Evolutionary conservation across 2,329 filamentous ascomycete species (phyloP).

Genomic region (Coleophoma crateriformis): DNA sequence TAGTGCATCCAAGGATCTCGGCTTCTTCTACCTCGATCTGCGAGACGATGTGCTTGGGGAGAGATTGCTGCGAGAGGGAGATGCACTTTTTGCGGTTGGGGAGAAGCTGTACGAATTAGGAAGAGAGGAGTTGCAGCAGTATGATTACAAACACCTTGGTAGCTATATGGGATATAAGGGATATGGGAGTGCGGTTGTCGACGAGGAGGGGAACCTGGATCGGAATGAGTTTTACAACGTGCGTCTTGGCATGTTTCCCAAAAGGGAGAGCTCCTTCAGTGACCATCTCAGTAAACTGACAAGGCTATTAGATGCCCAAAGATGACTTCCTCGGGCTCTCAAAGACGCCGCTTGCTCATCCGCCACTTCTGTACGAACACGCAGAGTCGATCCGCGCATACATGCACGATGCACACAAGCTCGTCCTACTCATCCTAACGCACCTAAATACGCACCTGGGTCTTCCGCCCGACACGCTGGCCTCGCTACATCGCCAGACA

Average conservation of each 20-base stretch:
- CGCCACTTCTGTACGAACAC: slow-evolving; percentile 14
- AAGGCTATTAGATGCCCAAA: slow-evolving; percentile 14
- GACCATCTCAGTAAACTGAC: too few species aligned
- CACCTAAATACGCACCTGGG: slow-evolving; percentile 19
- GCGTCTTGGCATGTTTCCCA: not conserved
- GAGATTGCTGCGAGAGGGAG: slow-evolving; percentile 12
- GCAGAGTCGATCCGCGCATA: slow-evolving; percentile 11
- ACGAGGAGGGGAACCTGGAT: slow-evolving; percentile 19
- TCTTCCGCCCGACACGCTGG: slow-evolving; percentile 14
- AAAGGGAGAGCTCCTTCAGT: too few species aligned
- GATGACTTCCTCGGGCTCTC: slow-evolving; percentile 20
- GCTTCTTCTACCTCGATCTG: slow-evolving; percentile 23
- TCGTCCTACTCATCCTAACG: slow-evolving; percentile 14
- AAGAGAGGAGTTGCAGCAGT: slow-evolving; percentile 45
- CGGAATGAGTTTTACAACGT: slow-evolving; percentile 24
- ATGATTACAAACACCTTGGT: slow-evolving; percentile 36
- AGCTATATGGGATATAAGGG: slow-evolving; percentile 22
- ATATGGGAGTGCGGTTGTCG: slow-evolving; percentile 14
- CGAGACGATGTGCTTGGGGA: slow-evolving; percentile 12
- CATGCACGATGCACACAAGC: slow-evolving; percentile 12
- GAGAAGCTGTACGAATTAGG: slow-evolving; percentile 30
- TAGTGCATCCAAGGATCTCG: slow-evolving; percentile 15
- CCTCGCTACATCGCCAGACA: slow-evolving; percentile 10
- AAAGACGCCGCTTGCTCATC: slow-evolving; percentile 11
- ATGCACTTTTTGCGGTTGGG: slow-evolving; percentile 13